Conservation (phyloP, 1,139 yeast genomes). For the Sporopachydermia cereana region DNA sequence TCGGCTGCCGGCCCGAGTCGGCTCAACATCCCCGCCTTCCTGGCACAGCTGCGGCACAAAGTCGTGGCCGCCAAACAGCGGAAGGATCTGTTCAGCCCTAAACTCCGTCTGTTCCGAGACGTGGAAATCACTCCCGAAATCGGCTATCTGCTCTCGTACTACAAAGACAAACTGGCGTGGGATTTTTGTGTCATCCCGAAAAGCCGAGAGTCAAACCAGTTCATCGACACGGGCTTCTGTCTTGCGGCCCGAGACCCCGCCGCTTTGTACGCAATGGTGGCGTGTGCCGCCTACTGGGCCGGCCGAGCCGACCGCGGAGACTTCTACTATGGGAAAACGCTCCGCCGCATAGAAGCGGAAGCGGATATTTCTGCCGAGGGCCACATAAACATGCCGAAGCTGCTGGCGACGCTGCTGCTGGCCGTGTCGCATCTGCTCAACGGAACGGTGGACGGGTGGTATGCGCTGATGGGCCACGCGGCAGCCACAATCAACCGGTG, state of each 20-base stretch:
- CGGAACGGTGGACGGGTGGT: neutral
- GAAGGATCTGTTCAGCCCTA: neutral
- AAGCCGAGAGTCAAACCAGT: neutral
- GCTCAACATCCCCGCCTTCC: neutral
- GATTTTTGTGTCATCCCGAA: constrained; percentile 1
- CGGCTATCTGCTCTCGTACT: neutral
- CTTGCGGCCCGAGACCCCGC: neutral
- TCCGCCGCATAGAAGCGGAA: neutral
- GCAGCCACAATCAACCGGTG: neutral
- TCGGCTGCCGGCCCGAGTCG: neutral
- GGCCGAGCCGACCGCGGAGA: neutral
- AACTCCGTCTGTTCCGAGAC: neutral
- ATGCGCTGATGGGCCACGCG: neutral
- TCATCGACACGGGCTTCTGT: neutral
- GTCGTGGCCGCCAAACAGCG: neutral
- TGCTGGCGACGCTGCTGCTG: constrained; percentile 2
- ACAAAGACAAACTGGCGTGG: constrained; percentile 4
- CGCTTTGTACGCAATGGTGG: neutral
- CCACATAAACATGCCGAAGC: neutral
- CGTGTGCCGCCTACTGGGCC: constrained; percentile 4
- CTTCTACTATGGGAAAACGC: neutral
- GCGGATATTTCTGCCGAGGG: neutral
- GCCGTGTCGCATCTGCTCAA: constrained; percentile 1
- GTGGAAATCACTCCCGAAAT: constrained; percentile 1
- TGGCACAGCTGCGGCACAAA: neutral